Percentiles rank a stretch among this genome's conserved stretches.
These are phyloP conservation scores for Globisporangium megalacanthum DNA, from an alignment of 352 stramenopile species.

Conservation along the genomic window DNA sequence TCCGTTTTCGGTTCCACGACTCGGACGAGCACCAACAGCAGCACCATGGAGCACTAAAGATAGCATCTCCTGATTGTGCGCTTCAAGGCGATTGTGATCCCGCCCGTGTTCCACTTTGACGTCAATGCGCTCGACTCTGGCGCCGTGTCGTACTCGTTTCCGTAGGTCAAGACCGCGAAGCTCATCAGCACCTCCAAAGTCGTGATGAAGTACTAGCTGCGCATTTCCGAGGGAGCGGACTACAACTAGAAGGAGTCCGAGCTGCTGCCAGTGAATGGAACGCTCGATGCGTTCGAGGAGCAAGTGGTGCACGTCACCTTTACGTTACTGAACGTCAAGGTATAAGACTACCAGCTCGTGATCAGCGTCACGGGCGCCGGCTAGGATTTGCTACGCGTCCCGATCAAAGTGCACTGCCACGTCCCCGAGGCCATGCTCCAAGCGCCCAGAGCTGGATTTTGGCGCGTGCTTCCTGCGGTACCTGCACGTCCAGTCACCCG, in stretches of 20 bases:
- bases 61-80: conserved; percentile 68
- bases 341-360: conserved; percentile 90
- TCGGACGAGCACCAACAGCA: conserved; percentile 87
- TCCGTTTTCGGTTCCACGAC: conserved; percentile 84
- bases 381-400: conserved; percentile 84
- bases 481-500: conserved; percentile 82
- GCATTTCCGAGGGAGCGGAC: conserved; percentile 88
- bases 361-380: conserved; percentile 91
- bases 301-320: conserved; percentile 85
- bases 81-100: conserved; percentile 90
- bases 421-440: conserved; percentile 73
- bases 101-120: conserved; percentile 92
- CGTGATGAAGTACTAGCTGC: conserved; percentile 84
- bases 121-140: conserved; percentile 90
- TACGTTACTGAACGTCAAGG: conserved; percentile 84
- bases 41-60: too few species aligned
- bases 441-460: conserved; percentile 79
- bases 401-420: conserved; percentile 85
- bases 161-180: conserved; percentile 59
- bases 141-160: conserved; percentile 89
- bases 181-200: conserved; percentile 94
- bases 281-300: conserved; percentile 74
- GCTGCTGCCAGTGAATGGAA: conserved; percentile 67
- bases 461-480: conserved; percentile 90
- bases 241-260: conserved; percentile 90